Percentiles rank a stretch among this genome's conserved stretches.
Conservation (phyloP, 2,329 filamentous ascomycete species). For the Aspergillus pseudoglaucus region DNA sequence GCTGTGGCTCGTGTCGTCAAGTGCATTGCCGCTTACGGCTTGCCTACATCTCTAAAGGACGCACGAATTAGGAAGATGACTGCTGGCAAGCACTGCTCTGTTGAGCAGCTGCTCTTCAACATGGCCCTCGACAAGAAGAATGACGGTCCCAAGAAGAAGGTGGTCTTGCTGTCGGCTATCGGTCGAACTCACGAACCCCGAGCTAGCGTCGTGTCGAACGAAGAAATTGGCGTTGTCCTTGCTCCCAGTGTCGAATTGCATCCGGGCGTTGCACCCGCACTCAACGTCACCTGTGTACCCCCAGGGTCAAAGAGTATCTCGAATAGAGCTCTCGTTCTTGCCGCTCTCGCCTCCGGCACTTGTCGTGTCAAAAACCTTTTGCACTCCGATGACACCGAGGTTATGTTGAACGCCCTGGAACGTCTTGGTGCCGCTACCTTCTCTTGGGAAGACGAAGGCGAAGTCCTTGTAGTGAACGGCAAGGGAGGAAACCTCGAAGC, state of each 20-base stretch:
- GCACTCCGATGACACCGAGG: slow-evolving; percentile 94
- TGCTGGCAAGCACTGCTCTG: slow-evolving; percentile 78
- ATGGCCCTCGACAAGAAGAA: slow-evolving; percentile 99
- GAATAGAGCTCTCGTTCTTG: slow-evolving; percentile 88
- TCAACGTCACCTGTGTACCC: slow-evolving; percentile 71
- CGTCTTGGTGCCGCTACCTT: slow-evolving; percentile 81
- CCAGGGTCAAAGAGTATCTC: slow-evolving; percentile 98
- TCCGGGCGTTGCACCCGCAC: slow-evolving; percentile 60
- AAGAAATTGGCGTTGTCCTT: slow-evolving; percentile 73
- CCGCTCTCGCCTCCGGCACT: slow-evolving; percentile 76
- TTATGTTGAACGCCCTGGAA: slow-evolving; percentile 88
- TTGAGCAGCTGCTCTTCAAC: slow-evolving; percentile 77
- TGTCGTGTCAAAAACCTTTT: slow-evolving; percentile 88
- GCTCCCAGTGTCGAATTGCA: slow-evolving; percentile 70
- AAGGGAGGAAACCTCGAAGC: slow-evolving; percentile 82
- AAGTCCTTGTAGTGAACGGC: slow-evolving; percentile 79
- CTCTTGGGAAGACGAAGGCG: slow-evolving; percentile 90
- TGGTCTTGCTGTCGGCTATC: slow-evolving; percentile 85
- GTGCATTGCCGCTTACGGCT: slow-evolving; percentile 86
- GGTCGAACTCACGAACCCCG: slow-evolving; percentile 80
- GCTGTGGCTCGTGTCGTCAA: slow-evolving; percentile 86
- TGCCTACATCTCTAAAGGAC: slow-evolving; percentile 80
- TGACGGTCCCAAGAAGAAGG: slow-evolving; percentile 88
- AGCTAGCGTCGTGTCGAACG: slow-evolving; percentile 83
- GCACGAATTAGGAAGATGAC: slow-evolving; percentile 74